Evolutionary conservation across 208 protist genomes (phyloP).

Genomic region (Trypanosoma rangeli): DNA sequence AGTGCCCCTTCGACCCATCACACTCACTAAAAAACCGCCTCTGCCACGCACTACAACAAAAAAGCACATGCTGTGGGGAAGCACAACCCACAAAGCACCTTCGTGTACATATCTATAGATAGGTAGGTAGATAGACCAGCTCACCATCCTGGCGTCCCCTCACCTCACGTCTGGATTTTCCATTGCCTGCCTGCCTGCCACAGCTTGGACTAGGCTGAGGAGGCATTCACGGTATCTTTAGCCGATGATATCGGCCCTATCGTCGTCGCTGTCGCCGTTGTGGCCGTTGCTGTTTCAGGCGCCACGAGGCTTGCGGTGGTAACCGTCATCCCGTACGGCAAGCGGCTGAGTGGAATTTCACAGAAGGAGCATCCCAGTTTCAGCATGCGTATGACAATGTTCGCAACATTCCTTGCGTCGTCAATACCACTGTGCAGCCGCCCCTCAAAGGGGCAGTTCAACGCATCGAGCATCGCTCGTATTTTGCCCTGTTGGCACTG

Average conservation of each 20-base stretch:
- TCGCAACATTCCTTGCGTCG: slow-evolving; percentile 83
- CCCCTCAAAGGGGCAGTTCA: slow-evolving; percentile 75
- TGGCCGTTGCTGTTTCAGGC: not conserved
- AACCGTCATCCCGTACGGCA: slow-evolving; percentile 22
- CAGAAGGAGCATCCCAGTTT: slow-evolving; percentile 73
- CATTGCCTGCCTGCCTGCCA: not conserved
- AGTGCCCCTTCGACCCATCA: not conserved
- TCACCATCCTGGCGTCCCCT: not conserved
- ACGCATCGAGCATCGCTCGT: slow-evolving; percentile 84
- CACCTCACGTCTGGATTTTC: not conserved
- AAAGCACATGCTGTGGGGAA: not conserved
- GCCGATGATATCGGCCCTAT: not conserved
- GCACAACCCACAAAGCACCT: not conserved
- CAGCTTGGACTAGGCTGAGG: not conserved
- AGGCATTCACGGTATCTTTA: not conserved
- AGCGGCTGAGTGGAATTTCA: slow-evolving; percentile 59
- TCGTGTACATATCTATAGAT: slow-evolving; percentile 14
- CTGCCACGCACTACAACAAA: not conserved
- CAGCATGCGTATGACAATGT: slow-evolving; percentile 84
- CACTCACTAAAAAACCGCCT: not conserved
- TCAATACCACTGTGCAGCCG: slow-evolving; percentile 86
- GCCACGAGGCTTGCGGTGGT: not conserved
- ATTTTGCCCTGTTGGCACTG: slow-evolving; percentile 80
- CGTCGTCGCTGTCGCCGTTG: not conserved
- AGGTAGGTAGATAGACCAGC: slow-evolving; percentile 5